A percentile compares a stretch with the other conserved stretches of the same genome.
These are phyloP conservation scores for Zygotorulaspora florentina DNA, from an alignment of 805 yeast genomes.

Conservation along the genomic window DNA sequence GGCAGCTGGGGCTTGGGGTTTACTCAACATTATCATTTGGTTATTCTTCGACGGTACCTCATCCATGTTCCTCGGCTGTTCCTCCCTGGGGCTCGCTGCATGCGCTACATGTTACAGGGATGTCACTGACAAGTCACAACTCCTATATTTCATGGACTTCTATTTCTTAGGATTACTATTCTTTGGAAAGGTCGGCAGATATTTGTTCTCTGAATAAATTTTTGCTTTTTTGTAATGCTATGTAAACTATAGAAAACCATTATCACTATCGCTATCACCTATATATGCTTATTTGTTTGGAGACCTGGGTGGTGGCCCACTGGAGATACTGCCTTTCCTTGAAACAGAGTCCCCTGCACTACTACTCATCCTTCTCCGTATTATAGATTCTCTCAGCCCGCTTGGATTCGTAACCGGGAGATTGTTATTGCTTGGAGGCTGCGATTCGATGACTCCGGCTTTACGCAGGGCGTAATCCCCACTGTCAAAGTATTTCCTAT, in stretches of 20 bases:
- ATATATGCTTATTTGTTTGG: slow-evolving; percentile 22
- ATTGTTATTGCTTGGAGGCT: slow-evolving; percentile 29
- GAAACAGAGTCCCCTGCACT: slow-evolving; percentile 31
- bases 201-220: slow-evolving; percentile 34
- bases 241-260: background rate
- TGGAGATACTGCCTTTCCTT: slow-evolving; percentile 36
- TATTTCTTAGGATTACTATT: slow-evolving; percentile 61
- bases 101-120: slow-evolving; percentile 23
- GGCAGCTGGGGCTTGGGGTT: slow-evolving; percentile 58
- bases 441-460: slow-evolving; percentile 46
- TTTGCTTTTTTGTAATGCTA: background rate
- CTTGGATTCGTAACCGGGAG: slow-evolving; percentile 37
- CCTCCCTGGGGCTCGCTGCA: slow-evolving; percentile 25
- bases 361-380: slow-evolving; percentile 34
- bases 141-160: slow-evolving; percentile 42
- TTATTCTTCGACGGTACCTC: slow-evolving; percentile 56
- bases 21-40: slow-evolving; percentile 65
- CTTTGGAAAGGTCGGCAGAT: slow-evolving; percentile 67
- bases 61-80: slow-evolving; percentile 44
- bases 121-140: slow-evolving; percentile 21
- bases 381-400: slow-evolving; percentile 34
- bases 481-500: slow-evolving; percentile 87
- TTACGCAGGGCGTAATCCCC: slow-evolving; percentile 89
- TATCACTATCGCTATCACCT: background rate
- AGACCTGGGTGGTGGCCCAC: slow-evolving; percentile 36